phyloP scores from a whole-genome alignment of 129 eudicot genomes.

The Artemisia argyi region DNA sequence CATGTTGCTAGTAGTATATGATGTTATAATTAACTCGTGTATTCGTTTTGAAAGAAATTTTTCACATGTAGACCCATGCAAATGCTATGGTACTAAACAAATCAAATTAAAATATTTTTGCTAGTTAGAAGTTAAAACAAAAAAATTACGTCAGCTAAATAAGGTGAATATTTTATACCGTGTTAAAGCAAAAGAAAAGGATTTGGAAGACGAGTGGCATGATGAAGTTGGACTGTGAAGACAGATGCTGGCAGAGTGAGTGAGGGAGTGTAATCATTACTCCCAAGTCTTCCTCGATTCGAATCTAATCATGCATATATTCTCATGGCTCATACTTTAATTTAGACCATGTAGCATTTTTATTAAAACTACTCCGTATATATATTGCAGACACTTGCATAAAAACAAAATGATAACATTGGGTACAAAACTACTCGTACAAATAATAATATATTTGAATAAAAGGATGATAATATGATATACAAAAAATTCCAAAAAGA shows the following conservation, averaged over 20 bases:
- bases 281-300: conserved; percentile 24
- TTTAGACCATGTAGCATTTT: neutral
- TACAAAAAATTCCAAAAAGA: no score
- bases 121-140: neutral
- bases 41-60: no score
- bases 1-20: no score
- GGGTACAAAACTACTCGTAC: neutral
- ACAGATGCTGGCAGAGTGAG: conserved; percentile 22
- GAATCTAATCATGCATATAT: conserved; percentile 17
- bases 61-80: no score
- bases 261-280: conserved; percentile 27
- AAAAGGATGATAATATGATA: no score
- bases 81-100: no score
- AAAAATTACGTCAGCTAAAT: neutral
- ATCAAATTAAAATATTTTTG: no score
- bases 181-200: neutral
- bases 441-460: no score
- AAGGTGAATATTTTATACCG: neutral
- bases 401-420: neutral
- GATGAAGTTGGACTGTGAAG: conserved; percentile 24
- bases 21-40: no score
- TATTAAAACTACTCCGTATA: neutral
- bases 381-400: neutral
- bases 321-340: neutral
- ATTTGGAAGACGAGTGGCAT: conserved; percentile 17